Evolutionary conservation across 108 stramenopile genomes (phyloP), one percentile per base, ranked within the genome.

Genomic region (Poteriospumella lacustris): DNA sequence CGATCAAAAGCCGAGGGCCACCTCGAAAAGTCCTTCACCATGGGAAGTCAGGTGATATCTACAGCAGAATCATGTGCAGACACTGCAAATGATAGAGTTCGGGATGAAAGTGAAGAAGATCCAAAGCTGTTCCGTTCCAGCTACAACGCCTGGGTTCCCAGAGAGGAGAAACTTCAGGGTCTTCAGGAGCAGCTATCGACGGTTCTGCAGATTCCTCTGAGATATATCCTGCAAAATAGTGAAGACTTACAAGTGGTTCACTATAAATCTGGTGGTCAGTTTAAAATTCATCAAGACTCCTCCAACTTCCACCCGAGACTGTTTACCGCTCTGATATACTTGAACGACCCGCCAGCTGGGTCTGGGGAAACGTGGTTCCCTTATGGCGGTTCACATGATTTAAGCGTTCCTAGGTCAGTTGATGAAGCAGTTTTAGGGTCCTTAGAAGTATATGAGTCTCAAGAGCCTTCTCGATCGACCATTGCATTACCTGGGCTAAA

Each of bases 221-320:
- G 31, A 26, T 73, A 73, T 73, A 26, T 73, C 15, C 36, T 33
- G 12, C 70, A 52, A 5, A 39, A 52, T 26, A 42, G 41, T 73
- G 70, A 73, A 56, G 70, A 73, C 36, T 24, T 73, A 19, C 70
- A 73, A 56, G 70, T 73, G 38, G 70, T 73, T 3, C 38, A 73
- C 9, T 73, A 73, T 73, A 5, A 9, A 29, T 26, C 12, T 3
- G 41, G 41, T 29, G 70, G 70, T 28, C 70, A 73, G 41, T 73
- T 73, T 31, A 44, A 73, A 56, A 26, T 38, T 52, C 70, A 73
- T 38, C 5, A 38, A 26, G 70, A 73, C 31, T 73, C 70, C 31
- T 73, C 70, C 9, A 34, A n/a, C 9, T 73, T 34, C 31, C 70
- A 73, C 36, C 36, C 70, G 3, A 36, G 70, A 5, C 31, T 73